These are phyloP conservation scores for Stylonectria norvegica DNA, from an alignment of 2,329 filamentous ascomycete species.

Conservation along the genomic window DNA sequence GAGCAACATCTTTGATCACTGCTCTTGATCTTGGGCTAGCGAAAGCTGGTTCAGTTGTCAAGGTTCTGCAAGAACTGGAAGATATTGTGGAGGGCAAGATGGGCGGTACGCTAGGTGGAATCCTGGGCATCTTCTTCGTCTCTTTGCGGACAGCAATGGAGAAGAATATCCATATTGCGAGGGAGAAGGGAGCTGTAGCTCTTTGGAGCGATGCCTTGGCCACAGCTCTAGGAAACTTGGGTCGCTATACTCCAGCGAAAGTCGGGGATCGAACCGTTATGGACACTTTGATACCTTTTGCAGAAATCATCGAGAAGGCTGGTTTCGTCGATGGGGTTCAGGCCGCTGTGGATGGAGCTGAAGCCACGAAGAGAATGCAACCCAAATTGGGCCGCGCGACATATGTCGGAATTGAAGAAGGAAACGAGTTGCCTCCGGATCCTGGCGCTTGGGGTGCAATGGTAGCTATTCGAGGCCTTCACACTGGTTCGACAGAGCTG, in stretches of 20 bases:
- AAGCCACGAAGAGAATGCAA: conserved; percentile 61
- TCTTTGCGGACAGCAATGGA: conserved; percentile 43
- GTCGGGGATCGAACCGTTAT: conserved; percentile 56
- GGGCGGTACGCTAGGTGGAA: conserved; percentile 51
- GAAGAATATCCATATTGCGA: conserved; percentile 31
- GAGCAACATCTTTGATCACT: conserved; percentile 47
- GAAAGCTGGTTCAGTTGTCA: conserved; percentile 42
- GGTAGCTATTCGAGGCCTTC: conserved; percentile 46
- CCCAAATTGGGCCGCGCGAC: conserved; percentile 65
- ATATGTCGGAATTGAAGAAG: conserved; percentile 59
- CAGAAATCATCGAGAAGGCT: conserved; percentile 43
- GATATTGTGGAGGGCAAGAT: conserved; percentile 56
- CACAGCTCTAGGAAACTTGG: conserved; percentile 44
- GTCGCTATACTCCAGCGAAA: conserved; percentile 52
- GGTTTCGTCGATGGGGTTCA: conserved; percentile 55
- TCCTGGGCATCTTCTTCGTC: conserved; percentile 54
- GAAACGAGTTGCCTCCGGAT: conserved; percentile 57
- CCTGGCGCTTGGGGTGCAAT: conserved; percentile 69
- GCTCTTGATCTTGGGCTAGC: conserved; percentile 42
- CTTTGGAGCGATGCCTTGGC: conserved; percentile 44
- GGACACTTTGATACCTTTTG: conserved; percentile 55
- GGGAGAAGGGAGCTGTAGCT: conserved; percentile 31
- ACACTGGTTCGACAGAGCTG: conserved; percentile 17
- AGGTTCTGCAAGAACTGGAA: conserved; percentile 47
- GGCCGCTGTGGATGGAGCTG: conserved; percentile 58